phyloP scores from a whole-genome alignment of 2,329 filamentous ascomycete species.

The Lecanicillium sp. region DNA sequence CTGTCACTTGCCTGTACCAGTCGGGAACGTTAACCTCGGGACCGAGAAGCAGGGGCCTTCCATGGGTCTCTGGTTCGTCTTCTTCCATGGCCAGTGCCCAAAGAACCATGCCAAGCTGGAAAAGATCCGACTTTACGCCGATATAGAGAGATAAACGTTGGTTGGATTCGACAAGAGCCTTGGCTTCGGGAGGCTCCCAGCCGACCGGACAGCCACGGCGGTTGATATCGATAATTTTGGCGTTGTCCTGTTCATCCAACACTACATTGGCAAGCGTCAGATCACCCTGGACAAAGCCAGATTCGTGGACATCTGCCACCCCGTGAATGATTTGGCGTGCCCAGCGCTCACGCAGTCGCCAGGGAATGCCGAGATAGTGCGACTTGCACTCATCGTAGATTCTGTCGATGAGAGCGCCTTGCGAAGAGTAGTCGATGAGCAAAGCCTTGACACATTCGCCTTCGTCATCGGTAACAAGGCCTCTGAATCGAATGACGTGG shows the following conservation, averaged over 20 bases:
- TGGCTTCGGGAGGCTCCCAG: constrained; percentile 94
- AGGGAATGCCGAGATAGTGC: constrained; percentile 51
- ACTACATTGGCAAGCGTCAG: constrained; percentile 98
- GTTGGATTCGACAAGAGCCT: constrained; percentile 74
- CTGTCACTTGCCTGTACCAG: constrained; percentile 73
- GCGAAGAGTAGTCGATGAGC: constrained; percentile 79
- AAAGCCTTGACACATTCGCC: constrained; percentile 80
- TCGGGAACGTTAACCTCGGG: constrained; percentile 60
- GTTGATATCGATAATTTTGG: constrained; percentile 98
- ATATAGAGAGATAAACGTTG: constrained; percentile 96
- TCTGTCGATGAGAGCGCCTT: constrained; percentile 83
- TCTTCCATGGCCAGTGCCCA: constrained; percentile 85
- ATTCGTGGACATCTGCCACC: constrained; percentile 87
- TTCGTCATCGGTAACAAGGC: constrained; percentile 83
- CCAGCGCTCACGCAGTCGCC: constrained; percentile 76
- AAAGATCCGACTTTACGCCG: constrained; percentile 94
- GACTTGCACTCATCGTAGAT: constrained; percentile 71
- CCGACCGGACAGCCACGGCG: constrained; percentile 92
- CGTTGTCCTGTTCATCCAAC: constrained; percentile 74
- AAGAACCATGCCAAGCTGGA: constrained; percentile 92
- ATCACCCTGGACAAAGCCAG: constrained; percentile 94
- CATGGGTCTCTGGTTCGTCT: constrained; percentile 80
- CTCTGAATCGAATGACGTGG: constrained; percentile 80
- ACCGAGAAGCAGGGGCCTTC: constrained; percentile 59
- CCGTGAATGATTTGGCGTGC: constrained; percentile 86